Conservation (phyloP, 106 monocot species). For the Amphibolis antarctica region DNA sequence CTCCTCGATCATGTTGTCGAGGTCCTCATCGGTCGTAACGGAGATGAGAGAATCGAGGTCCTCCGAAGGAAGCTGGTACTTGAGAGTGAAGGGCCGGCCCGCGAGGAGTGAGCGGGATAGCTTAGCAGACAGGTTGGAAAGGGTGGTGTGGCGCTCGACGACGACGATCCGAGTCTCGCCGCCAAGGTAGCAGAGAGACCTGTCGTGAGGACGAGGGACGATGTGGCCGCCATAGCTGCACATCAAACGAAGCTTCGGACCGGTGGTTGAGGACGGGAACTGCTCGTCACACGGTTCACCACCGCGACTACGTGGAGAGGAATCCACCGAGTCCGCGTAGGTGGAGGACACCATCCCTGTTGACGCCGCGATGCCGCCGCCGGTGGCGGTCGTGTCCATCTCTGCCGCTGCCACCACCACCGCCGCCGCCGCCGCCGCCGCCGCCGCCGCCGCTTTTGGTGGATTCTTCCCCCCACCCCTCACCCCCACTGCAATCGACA, state of each 20-base stretch:
- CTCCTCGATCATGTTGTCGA: conserved; percentile 94
- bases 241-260: conserved; percentile 61
- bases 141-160: conserved; percentile 58
- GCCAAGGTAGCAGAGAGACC: conserved; percentile 85
- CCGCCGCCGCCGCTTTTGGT: not conserved
- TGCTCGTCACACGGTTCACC: too few relatives aligned
- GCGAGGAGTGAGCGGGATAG: conserved; percentile 57
- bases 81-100: conserved; percentile 49
- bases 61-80: conserved; percentile 90
- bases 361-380: not conserved
- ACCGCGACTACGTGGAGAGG: too few relatives aligned
- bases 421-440: not conserved
- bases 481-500: too few relatives aligned
- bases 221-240: conserved; percentile 91
- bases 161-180: conserved; percentile 88
- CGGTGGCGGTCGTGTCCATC: too few relatives aligned
- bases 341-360: too few relatives aligned
- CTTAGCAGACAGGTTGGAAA: conserved; percentile 40
- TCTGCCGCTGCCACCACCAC: not conserved
- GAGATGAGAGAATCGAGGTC: conserved; percentile 91
- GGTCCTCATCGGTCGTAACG: conserved; percentile 82
- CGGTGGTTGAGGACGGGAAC: conserved; percentile 20
- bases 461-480: not conserved
- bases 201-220: conserved; percentile 82
- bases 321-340: not conserved